Evolutionary conservation across 169 alveolate species (phyloP), one percentile per base, ranked within the genome.

Genomic region (Plasmodium berghei): DNA sequence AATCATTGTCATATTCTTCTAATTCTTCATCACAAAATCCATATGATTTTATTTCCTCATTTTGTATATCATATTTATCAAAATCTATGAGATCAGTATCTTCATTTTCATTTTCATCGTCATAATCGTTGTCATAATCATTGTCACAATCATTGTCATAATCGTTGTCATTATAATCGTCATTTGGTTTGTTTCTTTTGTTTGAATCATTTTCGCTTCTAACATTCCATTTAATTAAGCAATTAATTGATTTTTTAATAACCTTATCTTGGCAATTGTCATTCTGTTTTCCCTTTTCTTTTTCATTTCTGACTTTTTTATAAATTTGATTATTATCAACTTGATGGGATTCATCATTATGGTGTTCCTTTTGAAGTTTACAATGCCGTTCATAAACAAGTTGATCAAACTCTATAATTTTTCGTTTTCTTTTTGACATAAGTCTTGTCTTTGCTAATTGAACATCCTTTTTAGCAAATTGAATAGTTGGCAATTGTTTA

Each of bases 401-500:
- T 18, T 69, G 61, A 45, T 70, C 49, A 71, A 86, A 86, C 16
- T 86, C 91, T 16, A 71, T 22, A 20, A 42, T 45, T 71, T 86
- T 86, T 40, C 91, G 22, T 49, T 86, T 86, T 28, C 87, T 70
- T 56, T 86, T 86, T 9, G 91, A 86, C 40, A 86, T 14, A 12
- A 40, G 55, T 59, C 91, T 69, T 16, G 59, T 24, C 61, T 86
- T 86, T 20, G 91, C 91, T 16, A 86, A 63, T 12, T 86, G 87
- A 9, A 86, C 91, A 48, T 86, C 91, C 49, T 86, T 86, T 20
- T 71, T 86, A 40, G 91, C 74, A 86, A 86, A 86, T 45, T 63
- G 86, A 4, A 86, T 75, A 3, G 66, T 49, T 64, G 91, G 91
- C 9, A 86, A 16, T 61, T 22, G 49, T 73, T 86, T 86, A 40